A percentile compares a stretch with the other conserved stretches of the same genome.
Conservation (phyloP, 257 asterid genomes). For the Forsythia suspensa region DNA sequence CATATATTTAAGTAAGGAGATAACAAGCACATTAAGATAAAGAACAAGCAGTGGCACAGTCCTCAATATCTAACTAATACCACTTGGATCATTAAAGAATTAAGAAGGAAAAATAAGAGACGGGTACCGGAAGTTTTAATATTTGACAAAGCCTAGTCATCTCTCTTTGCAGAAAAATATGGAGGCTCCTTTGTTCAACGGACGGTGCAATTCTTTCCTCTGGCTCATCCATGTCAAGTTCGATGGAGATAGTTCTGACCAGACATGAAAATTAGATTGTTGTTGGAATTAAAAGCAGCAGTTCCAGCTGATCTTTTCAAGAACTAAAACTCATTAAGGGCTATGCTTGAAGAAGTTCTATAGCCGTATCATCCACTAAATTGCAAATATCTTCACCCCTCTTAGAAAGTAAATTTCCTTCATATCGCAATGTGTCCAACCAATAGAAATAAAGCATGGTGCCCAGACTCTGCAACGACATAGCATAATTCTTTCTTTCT, state of each 20-base stretch:
- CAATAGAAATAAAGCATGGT: background rate
- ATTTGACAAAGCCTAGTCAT: too few species aligned
- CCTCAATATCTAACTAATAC: too few species aligned
- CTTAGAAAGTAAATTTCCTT: background rate
- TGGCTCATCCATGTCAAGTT: conserved; percentile 32
- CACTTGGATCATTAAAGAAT: too few species aligned
- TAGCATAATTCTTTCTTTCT: background rate
- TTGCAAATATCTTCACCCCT: background rate
- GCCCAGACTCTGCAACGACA: background rate
- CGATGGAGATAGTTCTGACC: conserved; percentile 25
- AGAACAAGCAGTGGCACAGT: too few species aligned
- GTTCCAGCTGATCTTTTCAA: conserved; percentile 17
- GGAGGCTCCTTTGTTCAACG: conserved; percentile 42
- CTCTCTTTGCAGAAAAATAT: too few species aligned
- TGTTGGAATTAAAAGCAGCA: background rate
- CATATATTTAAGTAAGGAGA: too few species aligned
- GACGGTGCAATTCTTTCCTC: conserved; percentile 26
- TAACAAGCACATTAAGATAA: too few species aligned
- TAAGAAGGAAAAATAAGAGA: too few species aligned
- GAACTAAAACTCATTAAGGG: conserved; percentile 30
- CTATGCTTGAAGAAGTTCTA: conserved; percentile 25
- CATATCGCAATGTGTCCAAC: background rate
- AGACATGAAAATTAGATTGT: conserved; percentile 16
- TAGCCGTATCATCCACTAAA: background rate
- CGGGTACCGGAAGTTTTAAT: too few species aligned